phyloP scores from a whole-genome alignment of 2,329 filamentous ascomycete species.

The Aspergillus versicolor region DNA sequence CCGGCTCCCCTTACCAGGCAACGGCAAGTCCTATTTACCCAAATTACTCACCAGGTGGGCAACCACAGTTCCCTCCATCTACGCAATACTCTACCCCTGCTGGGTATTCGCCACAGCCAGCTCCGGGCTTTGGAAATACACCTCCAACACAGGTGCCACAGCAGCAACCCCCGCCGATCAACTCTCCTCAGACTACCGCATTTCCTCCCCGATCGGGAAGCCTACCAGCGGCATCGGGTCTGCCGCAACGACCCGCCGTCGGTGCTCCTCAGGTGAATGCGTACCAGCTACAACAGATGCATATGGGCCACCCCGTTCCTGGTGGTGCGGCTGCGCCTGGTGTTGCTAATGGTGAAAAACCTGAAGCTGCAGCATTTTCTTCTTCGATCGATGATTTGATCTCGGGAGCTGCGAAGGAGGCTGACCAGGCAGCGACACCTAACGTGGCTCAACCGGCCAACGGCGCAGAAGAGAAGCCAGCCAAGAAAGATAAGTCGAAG shows the following conservation, averaged over 20 bases:
- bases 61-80: slow-evolving; percentile 33
- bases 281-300: slow-evolving; percentile 58
- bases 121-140: slow-evolving; percentile 40
- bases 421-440: slow-evolving; percentile 40
- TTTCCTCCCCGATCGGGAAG: slow-evolving; percentile 53
- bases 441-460: slow-evolving; percentile 40
- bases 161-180: slow-evolving; percentile 40
- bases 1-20: slow-evolving; percentile 44
- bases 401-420: slow-evolving; percentile 47
- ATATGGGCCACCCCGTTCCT: slow-evolving; percentile 48
- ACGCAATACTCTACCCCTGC: slow-evolving; percentile 32
- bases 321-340: slow-evolving; percentile 21
- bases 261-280: slow-evolving; percentile 54
- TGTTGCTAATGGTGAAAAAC: slow-evolving; percentile 32
- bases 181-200: slow-evolving; percentile 41
- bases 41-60: slow-evolving; percentile 36
- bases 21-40: slow-evolving; percentile 39
- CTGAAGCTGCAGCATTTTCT: slow-evolving; percentile 29
- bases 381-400: slow-evolving; percentile 54
- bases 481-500: slow-evolving; percentile 67
- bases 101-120: slow-evolving; percentile 33
- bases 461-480: slow-evolving; percentile 59
- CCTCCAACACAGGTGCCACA: slow-evolving; percentile 35
- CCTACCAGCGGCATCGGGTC: slow-evolving; percentile 55
- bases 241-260: slow-evolving; percentile 62